Base-by-base conservation (phyloP, 75 land plant genomes). In the Sequoiadendron giganteum region DNA sequence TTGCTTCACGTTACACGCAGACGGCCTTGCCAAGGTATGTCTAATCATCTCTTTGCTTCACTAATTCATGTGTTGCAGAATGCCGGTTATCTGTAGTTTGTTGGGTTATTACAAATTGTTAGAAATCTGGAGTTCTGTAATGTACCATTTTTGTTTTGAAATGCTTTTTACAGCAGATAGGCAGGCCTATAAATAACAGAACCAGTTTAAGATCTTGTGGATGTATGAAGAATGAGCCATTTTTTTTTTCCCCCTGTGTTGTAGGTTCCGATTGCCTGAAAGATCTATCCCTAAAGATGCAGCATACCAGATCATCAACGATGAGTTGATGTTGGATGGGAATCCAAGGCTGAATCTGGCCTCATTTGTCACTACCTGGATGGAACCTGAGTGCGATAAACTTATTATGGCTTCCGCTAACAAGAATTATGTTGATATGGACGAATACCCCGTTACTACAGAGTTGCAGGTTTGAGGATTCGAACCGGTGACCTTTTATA, bases 1-100 rank as follows among this genome's bases (percentile, higher is more conserved):
- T 92, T 83, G 93, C 93, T 82, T 91, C 93, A 77, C 90, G 93
- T 36, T 92, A 92, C 75, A 90, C 87, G n/a, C 93, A 88, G 58
- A 32, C 86, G n/a, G 73, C 89, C 32, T 85, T 92, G 36, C 92
- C 93, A 38, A 91, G 88, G 93, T 92, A 81, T 56, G 72, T 56
- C 21, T 83, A 0, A 81, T 39, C 28, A 16, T 88, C 0, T 83
- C 19, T 65, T 58, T 49, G 40, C 36, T 83, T 88, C 43, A 18
- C 21, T 84, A 72, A 80, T 15, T 83, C 16, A 52, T 52, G 55
- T 52, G 55, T 52, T 52, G 1, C 2, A 52, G 55, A 52, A 52
- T 52, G 55, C 55, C 16, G 14, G 13, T 49, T 0, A 52, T 42
- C 43, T 42, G 4, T 52, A 52, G 15, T 52, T 48, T 48, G 52